Evolutionary conservation across 2,329 filamentous ascomycete genomes (phyloP).

Genomic region (Fusarium mangiferae): DNA sequence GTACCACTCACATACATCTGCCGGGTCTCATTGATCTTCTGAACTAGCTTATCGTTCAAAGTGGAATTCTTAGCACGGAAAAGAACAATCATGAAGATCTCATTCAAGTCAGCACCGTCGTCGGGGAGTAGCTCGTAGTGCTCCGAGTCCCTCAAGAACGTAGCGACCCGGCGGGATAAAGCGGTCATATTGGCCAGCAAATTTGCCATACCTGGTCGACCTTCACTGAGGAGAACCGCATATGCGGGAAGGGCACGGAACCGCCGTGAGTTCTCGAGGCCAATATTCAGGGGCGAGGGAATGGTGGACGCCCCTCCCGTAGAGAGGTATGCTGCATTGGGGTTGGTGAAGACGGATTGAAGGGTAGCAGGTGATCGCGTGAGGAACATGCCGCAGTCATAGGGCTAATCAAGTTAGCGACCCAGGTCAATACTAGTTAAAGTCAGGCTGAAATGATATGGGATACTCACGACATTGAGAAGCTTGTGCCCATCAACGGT

Average conservation of each 20-base stretch:
- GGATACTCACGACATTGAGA: constrained; percentile 79
- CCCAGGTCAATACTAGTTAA: not conserved
- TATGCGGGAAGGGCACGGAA: constrained; percentile 94
- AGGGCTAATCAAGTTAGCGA: constrained; percentile 65
- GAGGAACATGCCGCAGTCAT: constrained; percentile 92
- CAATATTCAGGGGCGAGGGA: constrained; percentile 86
- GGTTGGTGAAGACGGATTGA: constrained; percentile 77
- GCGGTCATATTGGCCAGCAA: constrained; percentile 79
- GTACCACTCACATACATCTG: constrained; percentile 88
- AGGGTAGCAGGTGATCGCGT: constrained; percentile 70
- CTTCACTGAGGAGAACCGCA: constrained; percentile 79
- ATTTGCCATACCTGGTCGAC: constrained; percentile 71
- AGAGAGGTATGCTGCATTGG: constrained; percentile 84
- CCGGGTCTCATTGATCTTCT: constrained; percentile 76
- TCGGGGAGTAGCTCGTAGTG: constrained; percentile 75
- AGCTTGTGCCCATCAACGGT: constrained; percentile 89
- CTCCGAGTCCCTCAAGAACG: constrained; percentile 68
- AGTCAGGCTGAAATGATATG: not conserved
- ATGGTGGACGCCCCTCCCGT: constrained; percentile 58
- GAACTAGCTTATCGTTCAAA: constrained; percentile 74
- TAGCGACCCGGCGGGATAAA: constrained; percentile 75
- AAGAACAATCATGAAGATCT: constrained; percentile 74
- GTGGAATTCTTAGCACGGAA: constrained; percentile 75
- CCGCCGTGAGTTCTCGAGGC: constrained; percentile 89
- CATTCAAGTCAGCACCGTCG: constrained; percentile 55